Percentiles rank a stretch among this genome's conserved stretches.
Conservation (phyloP, 139 green algal species). For the Gonium pectorale region DNA sequence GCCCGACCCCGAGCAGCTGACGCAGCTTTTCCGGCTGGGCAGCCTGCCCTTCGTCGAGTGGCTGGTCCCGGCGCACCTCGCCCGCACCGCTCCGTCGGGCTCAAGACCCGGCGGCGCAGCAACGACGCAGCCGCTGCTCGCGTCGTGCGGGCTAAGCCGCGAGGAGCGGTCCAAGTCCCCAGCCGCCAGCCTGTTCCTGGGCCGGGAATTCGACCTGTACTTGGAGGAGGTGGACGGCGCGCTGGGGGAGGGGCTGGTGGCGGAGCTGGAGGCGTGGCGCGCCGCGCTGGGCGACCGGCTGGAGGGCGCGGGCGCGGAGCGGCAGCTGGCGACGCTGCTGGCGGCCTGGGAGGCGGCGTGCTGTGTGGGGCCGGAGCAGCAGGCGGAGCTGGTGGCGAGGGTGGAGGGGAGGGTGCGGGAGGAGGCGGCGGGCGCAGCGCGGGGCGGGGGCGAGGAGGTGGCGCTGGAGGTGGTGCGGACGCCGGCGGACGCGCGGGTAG, state of each 20-base stretch:
- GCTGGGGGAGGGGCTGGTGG: not conserved
- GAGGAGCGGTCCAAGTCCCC: not conserved
- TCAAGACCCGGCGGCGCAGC: too few species aligned
- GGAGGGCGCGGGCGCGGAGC: not conserved
- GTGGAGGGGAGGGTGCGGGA: slow-evolving; percentile 8
- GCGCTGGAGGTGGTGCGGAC: slow-evolving; percentile 27
- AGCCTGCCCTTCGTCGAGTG: slow-evolving; percentile 32
- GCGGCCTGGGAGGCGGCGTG: slow-evolving; percentile 7
- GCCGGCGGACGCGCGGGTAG: slow-evolving; percentile 6
- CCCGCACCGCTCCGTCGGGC: slow-evolving; percentile 8
- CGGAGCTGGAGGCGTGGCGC: slow-evolving; percentile 23
- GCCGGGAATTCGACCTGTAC: slow-evolving; percentile 22
- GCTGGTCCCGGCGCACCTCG: slow-evolving; percentile 28
- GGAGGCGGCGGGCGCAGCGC: not conserved
- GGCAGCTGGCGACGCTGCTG: slow-evolving; percentile 26
- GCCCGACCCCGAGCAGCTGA: slow-evolving; percentile 31
- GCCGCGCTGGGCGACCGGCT: slow-evolving; percentile 22
- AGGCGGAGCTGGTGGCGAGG: not conserved
- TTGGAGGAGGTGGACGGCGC: slow-evolving; percentile 30
- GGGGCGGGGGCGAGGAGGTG: not conserved
- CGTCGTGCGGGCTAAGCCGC: slow-evolving; percentile 16
- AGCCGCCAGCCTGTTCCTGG: slow-evolving; percentile 1
- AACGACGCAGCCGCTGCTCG: not conserved
- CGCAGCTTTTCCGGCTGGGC: slow-evolving; percentile 16
- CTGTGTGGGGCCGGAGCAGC: slow-evolving; percentile 14